Percentiles rank a stretch among this genome's conserved stretches.
Conservation (phyloP, 192 early-diverging fungal genomes). For the Chytriomyces sp. region DNA sequence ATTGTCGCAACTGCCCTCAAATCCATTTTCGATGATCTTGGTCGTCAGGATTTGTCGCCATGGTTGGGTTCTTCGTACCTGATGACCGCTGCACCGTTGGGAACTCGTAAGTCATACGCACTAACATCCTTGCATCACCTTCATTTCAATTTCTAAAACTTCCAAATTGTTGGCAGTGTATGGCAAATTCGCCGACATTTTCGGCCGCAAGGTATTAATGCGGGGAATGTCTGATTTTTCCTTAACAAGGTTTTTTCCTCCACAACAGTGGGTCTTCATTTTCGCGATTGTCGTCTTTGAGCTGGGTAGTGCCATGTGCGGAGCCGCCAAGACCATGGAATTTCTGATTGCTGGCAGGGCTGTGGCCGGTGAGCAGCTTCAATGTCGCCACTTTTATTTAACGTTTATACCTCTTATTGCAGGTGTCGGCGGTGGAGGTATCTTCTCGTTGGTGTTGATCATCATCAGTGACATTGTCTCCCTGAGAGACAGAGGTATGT, state of each 20-base stretch:
- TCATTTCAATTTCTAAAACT: too few relatives aligned
- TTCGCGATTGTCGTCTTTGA: conserved; percentile 70
- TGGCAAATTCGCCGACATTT: conserved; percentile 33
- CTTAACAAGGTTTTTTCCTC: too few relatives aligned
- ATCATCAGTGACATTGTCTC: conserved; percentile 85
- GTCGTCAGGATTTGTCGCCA: conserved; percentile 60
- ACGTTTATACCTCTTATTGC: conserved; percentile 72
- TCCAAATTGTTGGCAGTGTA: conserved; percentile 1
- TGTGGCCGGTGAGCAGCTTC: conserved; percentile 58
- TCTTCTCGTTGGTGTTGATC: too few relatives aligned
- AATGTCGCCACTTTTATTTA: conserved; percentile 33
- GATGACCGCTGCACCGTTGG: conserved; percentile 10
- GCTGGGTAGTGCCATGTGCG: conserved; percentile 75
- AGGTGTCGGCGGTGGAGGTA: conserved; percentile 15
- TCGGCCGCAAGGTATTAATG: conserved; percentile 62
- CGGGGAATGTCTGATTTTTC: too few relatives aligned
- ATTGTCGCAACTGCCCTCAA: conserved; percentile 79
- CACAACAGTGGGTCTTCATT: conserved; percentile 69
- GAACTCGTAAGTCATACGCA: not conserved
- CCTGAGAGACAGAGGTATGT: conserved; percentile 68
- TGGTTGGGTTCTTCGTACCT: conserved; percentile 75
- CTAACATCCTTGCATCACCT: too few relatives aligned
- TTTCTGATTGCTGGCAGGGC: conserved; percentile 74
- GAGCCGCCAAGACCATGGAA: conserved; percentile 59
- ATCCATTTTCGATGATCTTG: conserved; percentile 71